phyloP scores from a whole-genome alignment of 495 filamentous ascomycete species.

The Lichina pygmaea region DNA sequence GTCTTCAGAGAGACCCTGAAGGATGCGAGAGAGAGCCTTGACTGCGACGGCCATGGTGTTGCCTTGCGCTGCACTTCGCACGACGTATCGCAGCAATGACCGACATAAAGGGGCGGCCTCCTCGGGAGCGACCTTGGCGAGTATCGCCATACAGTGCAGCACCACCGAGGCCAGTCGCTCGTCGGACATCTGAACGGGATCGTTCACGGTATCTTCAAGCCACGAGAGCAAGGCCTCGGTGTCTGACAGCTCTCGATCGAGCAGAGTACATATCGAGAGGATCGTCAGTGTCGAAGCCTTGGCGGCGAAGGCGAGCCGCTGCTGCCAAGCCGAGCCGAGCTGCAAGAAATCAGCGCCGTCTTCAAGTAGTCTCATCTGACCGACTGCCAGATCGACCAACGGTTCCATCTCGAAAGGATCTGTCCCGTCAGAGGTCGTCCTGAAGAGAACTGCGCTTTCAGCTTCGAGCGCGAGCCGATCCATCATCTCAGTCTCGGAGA shows the following conservation, averaged over 20 bases:
- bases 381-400: conserved; percentile 44
- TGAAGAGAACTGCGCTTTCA: conserved; percentile 18
- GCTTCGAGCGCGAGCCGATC: conserved; percentile 36
- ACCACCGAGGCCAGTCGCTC: conserved; percentile 43
- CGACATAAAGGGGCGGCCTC: conserved; percentile 53
- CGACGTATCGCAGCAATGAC: conserved; percentile 59
- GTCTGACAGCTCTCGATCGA: conserved; percentile 58
- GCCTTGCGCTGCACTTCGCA: conserved; percentile 42
- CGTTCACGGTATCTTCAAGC: conserved; percentile 53
- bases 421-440: conserved; percentile 13
- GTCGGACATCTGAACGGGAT: conserved; percentile 58
- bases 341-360: conserved; percentile 71
- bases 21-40: conserved; percentile 48
- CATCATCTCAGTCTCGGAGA: conserved; percentile 38
- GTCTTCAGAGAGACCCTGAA: conserved; percentile 67
- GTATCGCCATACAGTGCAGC: conserved; percentile 55
- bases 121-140: conserved; percentile 42
- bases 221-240: conserved; percentile 58
- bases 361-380: conserved; percentile 67
- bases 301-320: conserved; percentile 58
- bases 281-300: conserved; percentile 60
- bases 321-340: conserved; percentile 64
- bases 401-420: neutral
- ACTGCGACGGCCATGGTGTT: conserved; percentile 47
- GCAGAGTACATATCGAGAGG: conserved; percentile 57